Evolutionary conservation across 768 basidiomycete genomes (phyloP), one percentile per base, ranked within the genome.

Genomic region (Fomitopsis pulvina): DNA sequence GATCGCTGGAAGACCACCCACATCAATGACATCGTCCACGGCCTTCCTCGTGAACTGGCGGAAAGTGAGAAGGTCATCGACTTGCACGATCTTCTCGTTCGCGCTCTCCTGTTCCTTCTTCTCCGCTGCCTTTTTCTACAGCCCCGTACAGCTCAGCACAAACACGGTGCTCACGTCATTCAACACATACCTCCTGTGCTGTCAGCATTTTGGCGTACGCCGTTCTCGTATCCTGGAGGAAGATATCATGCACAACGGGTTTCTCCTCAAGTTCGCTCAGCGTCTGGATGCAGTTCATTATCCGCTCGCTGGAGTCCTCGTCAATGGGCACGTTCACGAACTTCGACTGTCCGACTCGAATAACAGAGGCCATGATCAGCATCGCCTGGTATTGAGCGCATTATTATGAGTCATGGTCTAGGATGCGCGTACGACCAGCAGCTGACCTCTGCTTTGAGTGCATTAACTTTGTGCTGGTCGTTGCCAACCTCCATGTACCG

Each of bases 291-390:
- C 96, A 99, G 66, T 87, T 90, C 76, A 96, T 80, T 68, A 99
- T 92, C 22, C 96, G 84, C 67, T 99, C 96, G 57, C 82, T 87
- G 4, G 92, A 94, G 66, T 99, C 96, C 65, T 99, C 96, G 71
- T 99, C 96, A 56, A 99, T 99, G n/a, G 90, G 87, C 1, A 84
- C 85, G 0, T 89, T 82, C 39, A 87, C 88, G 57, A 95, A 94
- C 63, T 94, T 95, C 47, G 92, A 94, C 69, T 98, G 95, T 30
- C 96, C 96, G 48, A 97, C 91, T 42, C 96, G 92, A 63, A 98
- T 89, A 63, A 93, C 76, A 8, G 93, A 96, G 1, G 93, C 85
- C 96, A 99, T 97, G 64, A 98, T 92, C 47, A 99, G 77, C 90
- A 99, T 97, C 4, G 90, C 83, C 87, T 90, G 38, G 26, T 20